Percentiles rank a stretch among this genome's conserved stretches.
Evolutionary conservation across 108 stramenopile genomes (phyloP).

Genomic region (Pelagomonas calceolata): DNA sequence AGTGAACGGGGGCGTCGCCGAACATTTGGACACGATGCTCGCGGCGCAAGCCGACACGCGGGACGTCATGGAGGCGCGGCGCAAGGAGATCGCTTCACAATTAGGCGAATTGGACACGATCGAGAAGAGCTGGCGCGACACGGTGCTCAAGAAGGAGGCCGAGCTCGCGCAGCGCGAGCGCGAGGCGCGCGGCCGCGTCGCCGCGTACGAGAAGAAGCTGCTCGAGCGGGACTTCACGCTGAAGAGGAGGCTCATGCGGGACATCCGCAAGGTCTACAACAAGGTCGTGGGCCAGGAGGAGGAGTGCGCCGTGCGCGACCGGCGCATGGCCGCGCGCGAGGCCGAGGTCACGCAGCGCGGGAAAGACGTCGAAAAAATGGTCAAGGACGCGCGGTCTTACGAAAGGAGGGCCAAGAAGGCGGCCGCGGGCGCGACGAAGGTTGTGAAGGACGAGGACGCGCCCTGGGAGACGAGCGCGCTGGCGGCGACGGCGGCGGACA

Average conservation of each 20-base stretch:
- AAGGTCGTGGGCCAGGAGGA: neutral
- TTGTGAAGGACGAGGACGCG: neutral
- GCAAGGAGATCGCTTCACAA: neutral
- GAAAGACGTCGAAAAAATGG: neutral
- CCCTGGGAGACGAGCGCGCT: neutral
- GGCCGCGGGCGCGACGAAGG: too few species aligned
- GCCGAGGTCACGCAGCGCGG: neutral
- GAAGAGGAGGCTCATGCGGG: neutral
- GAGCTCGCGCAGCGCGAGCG: neutral
- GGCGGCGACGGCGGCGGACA: neutral
- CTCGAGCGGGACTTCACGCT: neutral
- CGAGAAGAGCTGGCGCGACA: neutral
- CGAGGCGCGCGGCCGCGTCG: neutral
- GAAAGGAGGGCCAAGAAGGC: neutral
- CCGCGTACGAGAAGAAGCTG: neutral
- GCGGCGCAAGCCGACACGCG: neutral
- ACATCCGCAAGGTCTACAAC: neutral
- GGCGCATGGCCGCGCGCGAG: neutral
- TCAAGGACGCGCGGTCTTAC: neutral
- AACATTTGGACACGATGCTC: neutral
- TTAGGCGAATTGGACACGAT: neutral
- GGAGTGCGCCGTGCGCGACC: neutral
- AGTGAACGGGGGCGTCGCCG: neutral
- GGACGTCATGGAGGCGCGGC: neutral
- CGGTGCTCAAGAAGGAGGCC: neutral